Evolutionary conservation across 2,329 filamentous ascomycete genomes (phyloP).

Genomic region (Xylaria hypoxylon): DNA sequence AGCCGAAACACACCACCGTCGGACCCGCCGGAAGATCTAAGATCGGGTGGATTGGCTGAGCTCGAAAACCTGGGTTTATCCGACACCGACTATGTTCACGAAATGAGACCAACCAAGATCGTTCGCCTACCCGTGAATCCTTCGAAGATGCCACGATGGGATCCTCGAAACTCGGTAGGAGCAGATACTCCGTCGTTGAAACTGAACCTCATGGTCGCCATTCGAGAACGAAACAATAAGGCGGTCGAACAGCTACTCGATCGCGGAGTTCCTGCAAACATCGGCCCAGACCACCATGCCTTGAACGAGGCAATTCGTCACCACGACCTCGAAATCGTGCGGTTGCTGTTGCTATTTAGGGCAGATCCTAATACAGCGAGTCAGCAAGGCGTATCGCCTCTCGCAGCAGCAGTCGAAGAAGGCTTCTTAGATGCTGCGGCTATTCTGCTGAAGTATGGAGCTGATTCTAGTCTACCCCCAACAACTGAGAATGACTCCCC

Average conservation of each 20-base stretch:
- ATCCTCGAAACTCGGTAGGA: slow-evolving; percentile 59
- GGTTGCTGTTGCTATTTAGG: slow-evolving; percentile 67
- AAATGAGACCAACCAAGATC: slow-evolving; percentile 54
- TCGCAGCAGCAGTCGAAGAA: slow-evolving; percentile 63
- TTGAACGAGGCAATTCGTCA: slow-evolving; percentile 65
- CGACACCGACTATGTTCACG: slow-evolving; percentile 50
- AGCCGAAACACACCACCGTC: slow-evolving; percentile 34
- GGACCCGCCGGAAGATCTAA: slow-evolving; percentile 35
- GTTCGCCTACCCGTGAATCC: slow-evolving; percentile 64
- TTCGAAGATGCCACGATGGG: slow-evolving; percentile 63
- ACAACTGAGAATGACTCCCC: slow-evolving; percentile 66
- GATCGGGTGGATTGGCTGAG: slow-evolving; percentile 43
- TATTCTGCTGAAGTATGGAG: slow-evolving; percentile 72
- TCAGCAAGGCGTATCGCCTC: slow-evolving; percentile 62
- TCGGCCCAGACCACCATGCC: slow-evolving; percentile 58
- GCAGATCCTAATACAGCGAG: slow-evolving; percentile 67
- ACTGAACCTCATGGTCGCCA: slow-evolving; percentile 63
- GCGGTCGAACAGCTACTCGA: slow-evolving; percentile 68
- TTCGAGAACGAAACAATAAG: slow-evolving; percentile 68
- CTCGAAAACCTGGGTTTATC: slow-evolving; percentile 43
- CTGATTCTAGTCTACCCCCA: slow-evolving; percentile 65
- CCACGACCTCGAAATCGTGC: slow-evolving; percentile 65
- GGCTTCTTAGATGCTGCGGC: slow-evolving; percentile 68
- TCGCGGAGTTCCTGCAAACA: slow-evolving; percentile 65
- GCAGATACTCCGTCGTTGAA: slow-evolving; percentile 59